These are phyloP conservation scores for Fusarium fujikuroi DNA, from an alignment of 2,329 filamentous ascomycete genomes.

Conservation along the genomic window DNA sequence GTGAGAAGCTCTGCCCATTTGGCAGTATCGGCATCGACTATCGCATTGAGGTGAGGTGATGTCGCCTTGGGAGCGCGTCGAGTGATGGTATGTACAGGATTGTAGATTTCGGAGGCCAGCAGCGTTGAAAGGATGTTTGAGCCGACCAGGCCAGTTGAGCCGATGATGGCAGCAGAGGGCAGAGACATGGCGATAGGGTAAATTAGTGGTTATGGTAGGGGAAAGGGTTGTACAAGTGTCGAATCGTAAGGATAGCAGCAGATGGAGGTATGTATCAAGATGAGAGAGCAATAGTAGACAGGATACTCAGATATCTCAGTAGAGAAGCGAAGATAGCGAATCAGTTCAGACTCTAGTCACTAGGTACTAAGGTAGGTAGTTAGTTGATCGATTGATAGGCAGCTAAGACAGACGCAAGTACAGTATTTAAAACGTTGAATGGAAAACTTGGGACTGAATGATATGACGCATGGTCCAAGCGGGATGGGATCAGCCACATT, in stretches of 20 bases:
- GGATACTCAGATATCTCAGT: not conserved
- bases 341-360: not conserved
- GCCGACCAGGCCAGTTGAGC: constrained; percentile 76
- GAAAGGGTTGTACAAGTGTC: not conserved
- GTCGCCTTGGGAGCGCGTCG: constrained; percentile 69
- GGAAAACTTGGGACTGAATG: not conserved
- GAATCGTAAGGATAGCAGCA: not conserved
- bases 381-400: not conserved
- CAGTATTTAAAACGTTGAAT: not conserved
- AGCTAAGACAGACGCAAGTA: not conserved
- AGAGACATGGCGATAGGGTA: constrained; percentile 41
- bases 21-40: constrained; percentile 73
- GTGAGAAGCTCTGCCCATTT: constrained; percentile 74
- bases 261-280: constrained; percentile 17
- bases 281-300: not conserved
- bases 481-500: constrained; percentile 8
- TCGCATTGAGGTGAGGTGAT: constrained; percentile 68
- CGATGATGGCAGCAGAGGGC: constrained; percentile 65
- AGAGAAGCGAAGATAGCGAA: not conserved
- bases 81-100: constrained; percentile 70
- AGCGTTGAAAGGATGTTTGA: constrained; percentile 77
- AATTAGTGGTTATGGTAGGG: not conserved
- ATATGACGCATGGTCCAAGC: constrained; percentile 10
- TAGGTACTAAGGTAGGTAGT: too few species aligned
- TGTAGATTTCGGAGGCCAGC: constrained; percentile 63